Evolutionary conservation across 805 yeast species (phyloP), one percentile per base, ranked within the genome.

Genomic region (Pichia cabralensis): DNA sequence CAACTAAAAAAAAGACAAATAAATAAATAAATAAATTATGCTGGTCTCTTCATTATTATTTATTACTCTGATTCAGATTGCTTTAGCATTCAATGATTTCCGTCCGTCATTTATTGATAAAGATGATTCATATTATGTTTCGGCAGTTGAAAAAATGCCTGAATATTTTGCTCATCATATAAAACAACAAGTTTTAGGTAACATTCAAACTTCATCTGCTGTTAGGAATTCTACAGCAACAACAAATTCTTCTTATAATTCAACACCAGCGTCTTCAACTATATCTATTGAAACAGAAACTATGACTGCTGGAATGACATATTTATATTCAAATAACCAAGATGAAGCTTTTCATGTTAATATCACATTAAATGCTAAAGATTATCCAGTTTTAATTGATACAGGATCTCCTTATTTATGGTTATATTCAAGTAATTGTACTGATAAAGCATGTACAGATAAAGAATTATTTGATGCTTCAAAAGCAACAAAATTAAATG

Each of bases 321-420:
- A 58, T 19, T 38, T 50, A 16, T 51, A 56, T 22, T 31, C 54
- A 1, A 47, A 45, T 18, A 30, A 50, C 3, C 33, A 45, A 20
- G 49, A 51, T 27, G 46, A 58, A 35, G 61, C 68, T n/a, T 65
- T 55, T 35, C 62, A 47, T 29, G 55, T 62, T 33, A 56, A 65
- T 40, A 55, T 64, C 21, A 61, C 62, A 11, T 53, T 66, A 25
- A 63, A 58, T 16, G 45, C 59, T n/a, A 49, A 50, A n/a, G 56
- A 56, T 22, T 73, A 65, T 44, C 71, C 71, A 5, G 54, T 77
- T 26, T 61, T 77, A 14, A 55, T 77, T 13, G 84, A 77, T 51
- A 77, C 84, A 0, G 83, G 80, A 6, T 72, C 80, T 19, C 74
- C 76, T 13, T 68, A 74, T 38, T 49, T 74, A 3, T 77, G 84